phyloP scores from a whole-genome alignment of 2,329 filamentous ascomycete species.

The Penicillium freii region DNA sequence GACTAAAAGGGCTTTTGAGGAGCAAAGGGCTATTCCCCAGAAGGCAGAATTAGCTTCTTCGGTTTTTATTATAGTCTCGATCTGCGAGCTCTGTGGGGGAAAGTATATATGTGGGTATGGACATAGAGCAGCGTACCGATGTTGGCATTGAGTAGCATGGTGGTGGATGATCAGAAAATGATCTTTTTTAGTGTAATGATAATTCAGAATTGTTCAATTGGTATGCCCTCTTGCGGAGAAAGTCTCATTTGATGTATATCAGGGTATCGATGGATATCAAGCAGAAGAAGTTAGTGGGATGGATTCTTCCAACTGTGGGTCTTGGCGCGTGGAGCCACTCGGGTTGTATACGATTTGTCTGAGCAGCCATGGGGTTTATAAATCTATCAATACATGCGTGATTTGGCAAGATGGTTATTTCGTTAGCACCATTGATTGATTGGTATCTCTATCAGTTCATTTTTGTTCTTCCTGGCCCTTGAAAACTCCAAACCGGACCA shows the following conservation, averaged over 20 bases:
- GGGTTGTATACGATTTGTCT: not conserved
- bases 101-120: not conserved
- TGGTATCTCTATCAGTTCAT: constrained; percentile 22
- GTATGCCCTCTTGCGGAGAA: not conserved
- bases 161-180: not conserved
- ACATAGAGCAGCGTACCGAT: constrained; percentile 28
- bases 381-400: not conserved
- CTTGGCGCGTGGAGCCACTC: constrained; percentile 12
- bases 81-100: not conserved
- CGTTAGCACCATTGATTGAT: constrained; percentile 11
- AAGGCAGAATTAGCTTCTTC: not conserved
- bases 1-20: constrained; percentile 68
- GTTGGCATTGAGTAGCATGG: constrained; percentile 38
- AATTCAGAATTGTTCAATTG: not conserved
- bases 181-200: not conserved
- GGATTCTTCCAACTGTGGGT: constrained; percentile 20
- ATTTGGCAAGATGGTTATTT: not conserved
- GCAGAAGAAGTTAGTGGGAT: constrained; percentile 1
- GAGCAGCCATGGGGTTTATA: not conserved
- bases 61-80: not conserved
- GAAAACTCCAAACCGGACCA: constrained; percentile 58
- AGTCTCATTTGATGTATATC: not conserved
- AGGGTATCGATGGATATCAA: not conserved
- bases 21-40: constrained; percentile 60
- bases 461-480: constrained; percentile 36